Conservation (phyloP, 352 stramenopile genomes). For the Blastocystis sp. region DNA sequence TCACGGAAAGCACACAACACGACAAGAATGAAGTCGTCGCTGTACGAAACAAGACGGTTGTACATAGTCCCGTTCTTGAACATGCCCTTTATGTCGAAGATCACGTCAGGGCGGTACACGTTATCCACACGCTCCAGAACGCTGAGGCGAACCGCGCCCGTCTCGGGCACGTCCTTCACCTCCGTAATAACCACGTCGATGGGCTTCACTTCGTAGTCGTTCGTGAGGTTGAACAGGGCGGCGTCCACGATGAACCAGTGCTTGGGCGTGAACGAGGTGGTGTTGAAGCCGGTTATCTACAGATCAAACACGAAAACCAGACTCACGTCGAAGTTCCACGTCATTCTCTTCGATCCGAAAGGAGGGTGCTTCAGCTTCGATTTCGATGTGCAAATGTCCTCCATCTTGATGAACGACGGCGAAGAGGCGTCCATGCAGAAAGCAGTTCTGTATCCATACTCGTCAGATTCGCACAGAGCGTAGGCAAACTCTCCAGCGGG, state of each 20-base stretch:
- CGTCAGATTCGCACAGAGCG: neutral
- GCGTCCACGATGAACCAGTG: slow-evolving; percentile 3
- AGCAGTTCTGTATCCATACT: slow-evolving; percentile 35
- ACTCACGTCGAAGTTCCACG: slow-evolving; percentile 30
- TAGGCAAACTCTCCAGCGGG: slow-evolving; percentile 26
- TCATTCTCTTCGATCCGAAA: slow-evolving; percentile 30
- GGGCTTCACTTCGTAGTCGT: slow-evolving; percentile 19
- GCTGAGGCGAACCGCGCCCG: neutral
- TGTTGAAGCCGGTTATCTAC: neutral
- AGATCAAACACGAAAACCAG: neutral
- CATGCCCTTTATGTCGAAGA: neutral
- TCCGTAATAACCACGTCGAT: slow-evolving; percentile 42
- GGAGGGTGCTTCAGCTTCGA: slow-evolving; percentile 32
- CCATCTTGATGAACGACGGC: slow-evolving; percentile 24
- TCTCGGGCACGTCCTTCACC: neutral
- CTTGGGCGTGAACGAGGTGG: slow-evolving; percentile 12
- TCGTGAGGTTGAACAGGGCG: slow-evolving; percentile 24
- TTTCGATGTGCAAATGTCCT: slow-evolving; percentile 30
- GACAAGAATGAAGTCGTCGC: slow-evolving; percentile 42
- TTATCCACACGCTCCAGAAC: slow-evolving; percentile 28
- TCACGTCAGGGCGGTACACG: neutral
- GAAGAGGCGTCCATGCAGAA: neutral
- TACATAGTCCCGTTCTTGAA: neutral
- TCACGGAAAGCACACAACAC: neutral
- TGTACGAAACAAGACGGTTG: neutral